Conservation (phyloP, 306 rosid genomes). For the Gleditsia sinensis region DNA sequence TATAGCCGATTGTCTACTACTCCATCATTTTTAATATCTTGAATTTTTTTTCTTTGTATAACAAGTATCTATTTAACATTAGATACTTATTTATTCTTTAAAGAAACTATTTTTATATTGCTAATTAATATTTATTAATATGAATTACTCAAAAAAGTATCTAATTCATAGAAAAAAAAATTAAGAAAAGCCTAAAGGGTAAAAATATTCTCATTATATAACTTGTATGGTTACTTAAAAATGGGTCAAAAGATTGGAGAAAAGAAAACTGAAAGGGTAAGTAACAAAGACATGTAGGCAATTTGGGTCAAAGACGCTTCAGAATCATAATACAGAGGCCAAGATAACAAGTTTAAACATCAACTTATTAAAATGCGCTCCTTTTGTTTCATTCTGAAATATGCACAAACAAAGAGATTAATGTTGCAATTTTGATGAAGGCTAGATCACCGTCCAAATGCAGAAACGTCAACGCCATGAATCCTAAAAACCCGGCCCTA, state of each 20-base stretch:
- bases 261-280: slow-evolving; percentile 34
- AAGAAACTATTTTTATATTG: no score
- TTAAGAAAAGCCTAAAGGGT: no score
- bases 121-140: no score
- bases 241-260: slow-evolving; percentile 58
- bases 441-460: slow-evolving; percentile 34
- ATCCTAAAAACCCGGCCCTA: slow-evolving; percentile 57
- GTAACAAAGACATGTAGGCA: slow-evolving; percentile 32
- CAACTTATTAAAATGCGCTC: slow-evolving; percentile 10
- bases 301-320: slow-evolving; percentile 83
- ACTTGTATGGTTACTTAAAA: no score
- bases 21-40: no score
- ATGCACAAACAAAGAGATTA: not conserved
- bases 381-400: not conserved
- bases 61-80: no score
- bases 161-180: no score
- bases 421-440: slow-evolving; percentile 21
- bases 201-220: no score
- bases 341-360: slow-evolving; percentile 27
- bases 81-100: no score
- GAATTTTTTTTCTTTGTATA: no score
- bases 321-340: slow-evolving; percentile 39
- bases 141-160: no score
- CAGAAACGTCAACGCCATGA: slow-evolving; percentile 54
- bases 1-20: no score